Conservation (phyloP, 345 rosid species). For the Lenwebbia sp. region DNA sequence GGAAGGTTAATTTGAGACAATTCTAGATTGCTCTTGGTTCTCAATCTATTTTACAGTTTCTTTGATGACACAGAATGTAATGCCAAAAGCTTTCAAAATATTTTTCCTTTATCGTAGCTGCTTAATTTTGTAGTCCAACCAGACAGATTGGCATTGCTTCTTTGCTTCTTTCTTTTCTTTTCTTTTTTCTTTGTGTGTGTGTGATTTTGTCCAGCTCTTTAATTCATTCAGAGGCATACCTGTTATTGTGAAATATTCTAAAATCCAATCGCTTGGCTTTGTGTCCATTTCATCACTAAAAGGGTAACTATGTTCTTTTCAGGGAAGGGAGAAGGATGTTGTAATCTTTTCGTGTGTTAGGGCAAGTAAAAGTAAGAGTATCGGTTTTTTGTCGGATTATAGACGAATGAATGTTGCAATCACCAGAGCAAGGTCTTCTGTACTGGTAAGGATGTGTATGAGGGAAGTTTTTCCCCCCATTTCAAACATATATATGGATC, state of each 20-base stretch:
- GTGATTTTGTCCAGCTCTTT: background rate
- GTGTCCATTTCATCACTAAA: background rate
- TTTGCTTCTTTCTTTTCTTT: too few relatives aligned
- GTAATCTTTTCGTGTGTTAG: slow-evolving; percentile 95
- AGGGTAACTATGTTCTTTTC: background rate
- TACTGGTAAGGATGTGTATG: slow-evolving; percentile 44
- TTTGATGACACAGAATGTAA: background rate
- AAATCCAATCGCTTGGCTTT: background rate
- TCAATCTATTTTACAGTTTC: background rate
- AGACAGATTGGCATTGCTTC: background rate
- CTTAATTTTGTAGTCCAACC: background rate
- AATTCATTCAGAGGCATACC: background rate
- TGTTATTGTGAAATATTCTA: background rate
- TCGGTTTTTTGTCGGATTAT: slow-evolving; percentile 79
- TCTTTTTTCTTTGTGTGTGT: too few relatives aligned
- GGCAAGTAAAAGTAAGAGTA: slow-evolving; percentile 51
- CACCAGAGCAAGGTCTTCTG: slow-evolving; percentile 85
- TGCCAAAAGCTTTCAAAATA: background rate
- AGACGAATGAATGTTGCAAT: slow-evolving; percentile 96
- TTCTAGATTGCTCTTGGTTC: background rate
- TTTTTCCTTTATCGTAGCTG: background rate
- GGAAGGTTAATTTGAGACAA: background rate
- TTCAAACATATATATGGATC: too few relatives aligned
- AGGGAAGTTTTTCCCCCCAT: background rate
- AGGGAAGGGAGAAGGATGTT: slow-evolving; percentile 97